Base-by-base conservation (phyloP, 2,329 filamentous ascomycete genomes). In the Exophiala xenobiotica region DNA sequence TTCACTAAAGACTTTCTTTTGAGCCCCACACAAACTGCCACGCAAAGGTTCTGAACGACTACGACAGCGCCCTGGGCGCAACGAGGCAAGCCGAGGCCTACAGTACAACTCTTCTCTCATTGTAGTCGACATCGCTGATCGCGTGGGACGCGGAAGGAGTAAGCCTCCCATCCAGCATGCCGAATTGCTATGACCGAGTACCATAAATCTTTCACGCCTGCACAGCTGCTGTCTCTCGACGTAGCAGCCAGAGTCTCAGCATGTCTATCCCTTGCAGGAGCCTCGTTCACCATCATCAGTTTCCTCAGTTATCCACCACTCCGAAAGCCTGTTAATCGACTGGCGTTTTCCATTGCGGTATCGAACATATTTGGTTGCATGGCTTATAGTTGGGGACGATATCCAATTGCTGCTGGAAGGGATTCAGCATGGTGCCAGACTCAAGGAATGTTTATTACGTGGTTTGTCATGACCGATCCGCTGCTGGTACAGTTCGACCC, bases 401-500 rank as follows among this genome's bases (percentile, higher is more conserved):
- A 53, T 31, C 54, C 54, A n/a, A 42, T 56, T 11, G 31, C 19
- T 6, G 50, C 46, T n/a, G 50, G 50, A 6, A 38, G 54, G 20
- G 33, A 50, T 23, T 43, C 54, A 24, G 54, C 49, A 14, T 53
- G 40, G 42, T 56, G 50, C 23, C 54, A 56, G 37, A 51, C 54
- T 0, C 54, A 56, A 35, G 54, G 46, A 0, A 39, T 56, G n/a
- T 50, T 56, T 7, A 53, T 56, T 16, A 50, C 47, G 20, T 56
- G 54, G 54, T 56, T 56, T 53, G 54, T 56, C 2, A 56, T 56
- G 54, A 48, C 54, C 9, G 54, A 56, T 40, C 54, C 54, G 11
- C 24, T 56, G 4, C 29, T 56, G 43, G 54, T 56, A 53, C 19
- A 37, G 9, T 22, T 2, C 27, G 18, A 3, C 3, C 27, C 2